Percentiles rank a stretch among this genome's conserved stretches.
Evolutionary conservation across 768 basidiomycete genomes (phyloP).

Genomic region (Inosperma sp.): DNA sequence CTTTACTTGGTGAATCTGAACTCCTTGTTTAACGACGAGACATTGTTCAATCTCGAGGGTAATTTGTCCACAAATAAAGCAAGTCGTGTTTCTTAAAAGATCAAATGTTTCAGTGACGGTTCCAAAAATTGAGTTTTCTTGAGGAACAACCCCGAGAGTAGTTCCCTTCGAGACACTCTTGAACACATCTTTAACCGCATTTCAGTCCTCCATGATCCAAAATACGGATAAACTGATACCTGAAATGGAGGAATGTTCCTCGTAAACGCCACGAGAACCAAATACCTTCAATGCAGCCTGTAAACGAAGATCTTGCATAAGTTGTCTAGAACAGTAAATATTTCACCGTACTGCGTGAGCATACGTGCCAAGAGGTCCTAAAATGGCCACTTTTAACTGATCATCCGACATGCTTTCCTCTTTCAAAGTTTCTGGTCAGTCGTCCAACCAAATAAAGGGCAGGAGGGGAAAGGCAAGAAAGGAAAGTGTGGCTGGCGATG

Average conservation of each 20-base stretch:
- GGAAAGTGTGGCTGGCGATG: too few relatives aligned
- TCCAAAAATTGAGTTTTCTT: constrained; percentile 77
- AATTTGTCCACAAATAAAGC: constrained; percentile 57
- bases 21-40: constrained; percentile 58
- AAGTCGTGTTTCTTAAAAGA: constrained; percentile 44
- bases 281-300: constrained; percentile 42
- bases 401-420: constrained; percentile 14
- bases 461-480: too few relatives aligned
- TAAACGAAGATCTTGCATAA: background rate
- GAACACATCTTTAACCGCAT: constrained; percentile 50
- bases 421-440: too few relatives aligned
- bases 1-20: constrained; percentile 49
- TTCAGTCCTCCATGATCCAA: background rate
- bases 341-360: constrained; percentile 45
- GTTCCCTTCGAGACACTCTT: constrained; percentile 41
- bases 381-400: constrained; percentile 42
- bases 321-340: background rate
- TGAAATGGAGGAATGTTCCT: constrained; percentile 33
- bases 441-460: too few relatives aligned
- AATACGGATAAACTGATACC: constrained; percentile 25
- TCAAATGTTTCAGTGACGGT: constrained; percentile 74
- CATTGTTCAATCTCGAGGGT: constrained; percentile 63
- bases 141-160: constrained; percentile 65
- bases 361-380: constrained; percentile 70
- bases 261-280: constrained; percentile 29